Base-by-base conservation (phyloP, 192 early-diverging fungal species). In the Phycomyces blakesleeanus region DNA sequence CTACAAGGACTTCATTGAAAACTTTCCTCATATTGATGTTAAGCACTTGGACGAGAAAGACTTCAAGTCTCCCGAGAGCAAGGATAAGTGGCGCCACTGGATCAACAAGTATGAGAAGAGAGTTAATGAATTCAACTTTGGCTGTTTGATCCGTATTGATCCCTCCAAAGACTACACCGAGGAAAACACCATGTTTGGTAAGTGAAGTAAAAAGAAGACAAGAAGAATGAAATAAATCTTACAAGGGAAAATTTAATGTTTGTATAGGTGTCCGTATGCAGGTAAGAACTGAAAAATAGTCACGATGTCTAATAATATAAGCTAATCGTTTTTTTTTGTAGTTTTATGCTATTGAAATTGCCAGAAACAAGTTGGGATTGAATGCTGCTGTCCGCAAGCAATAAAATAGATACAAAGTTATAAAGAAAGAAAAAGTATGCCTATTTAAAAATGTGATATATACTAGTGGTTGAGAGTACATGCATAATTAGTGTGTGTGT, bases 41-140 rank as follows among this genome's bases (percentile, higher is more conserved):
- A 71, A 66, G 15, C 59, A 67, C 40, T 69, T 98, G 57, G 75
- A 93, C 51, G 91, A 93, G 61, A 73, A 83, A 6, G 83, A 89
- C 34, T 95, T 98, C 81, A 95, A 96, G 81, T 79, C 87, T 6
- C 77, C 83, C 15, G 75, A 74, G 41, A 81, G 87, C 63, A 98
- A 98, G 75, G 88, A 81, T 26, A 88, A 89, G 68, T 98, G 95
- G 95, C 83, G 95, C 64, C 68, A 80, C 27, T 96, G 90, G 65
- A 89, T 95, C 61, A 90, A 78, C 76, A 85, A 88, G 76, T 96
- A 90, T 74, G 92, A 98, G 66, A 85, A 87, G 24, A 77, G 79
- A 39, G 86, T 98, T n/a, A 78, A 83, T 53, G 95, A 98, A 66
- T 95, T 79, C 72, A 98, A 96, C 78, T 98, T 95, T 85, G 95